These are phyloP conservation scores for Mucor racemosus DNA, from an alignment of 371 early-diverging fungal species.

Conservation along the genomic window DNA sequence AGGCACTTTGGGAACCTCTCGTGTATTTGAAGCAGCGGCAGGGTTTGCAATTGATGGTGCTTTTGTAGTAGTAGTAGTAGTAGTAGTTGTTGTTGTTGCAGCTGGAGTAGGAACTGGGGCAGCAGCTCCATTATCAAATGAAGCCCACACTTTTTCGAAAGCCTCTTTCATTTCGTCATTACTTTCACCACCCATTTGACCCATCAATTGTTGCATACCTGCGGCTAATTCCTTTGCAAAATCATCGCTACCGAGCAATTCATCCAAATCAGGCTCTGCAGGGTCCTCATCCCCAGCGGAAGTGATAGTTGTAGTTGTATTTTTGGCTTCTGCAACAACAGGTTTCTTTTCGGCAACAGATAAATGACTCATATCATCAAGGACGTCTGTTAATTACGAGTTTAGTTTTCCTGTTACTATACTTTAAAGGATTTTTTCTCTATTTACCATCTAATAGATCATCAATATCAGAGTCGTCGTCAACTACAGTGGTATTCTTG, in stretches of 20 bases:
- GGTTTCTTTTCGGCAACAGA: slow-evolving; percentile 14
- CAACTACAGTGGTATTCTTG: slow-evolving; percentile 29
- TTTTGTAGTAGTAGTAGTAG: no score
- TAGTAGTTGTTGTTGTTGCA: no score
- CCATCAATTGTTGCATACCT: slow-evolving; percentile 79
- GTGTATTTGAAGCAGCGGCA: slow-evolving; percentile 17
- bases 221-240: slow-evolving; percentile 78
- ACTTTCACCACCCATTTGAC: slow-evolving; percentile 48
- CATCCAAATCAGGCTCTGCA: slow-evolving; percentile 29
- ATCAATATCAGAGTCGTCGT: slow-evolving; percentile 64
- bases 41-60: slow-evolving; percentile 8
- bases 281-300: slow-evolving; percentile 30
- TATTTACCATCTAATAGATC: slow-evolving; percentile 65
- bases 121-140: slow-evolving; percentile 44
- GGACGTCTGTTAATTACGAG: slow-evolving; percentile 43
- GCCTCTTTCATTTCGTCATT: slow-evolving; percentile 63
- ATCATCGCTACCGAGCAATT: slow-evolving; percentile 67
- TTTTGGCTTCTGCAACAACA: slow-evolving; percentile 13
- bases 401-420: neutral
- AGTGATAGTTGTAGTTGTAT: slow-evolving; percentile 16
- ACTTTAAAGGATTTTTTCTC: neutral
- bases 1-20: slow-evolving; percentile 22
- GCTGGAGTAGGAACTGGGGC: slow-evolving; percentile 23
- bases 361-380: slow-evolving; percentile 46
- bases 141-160: slow-evolving; percentile 67